Base-by-base conservation (phyloP, 768 basidiomycete genomes). In the Macrolepiota albuminosa region DNA sequence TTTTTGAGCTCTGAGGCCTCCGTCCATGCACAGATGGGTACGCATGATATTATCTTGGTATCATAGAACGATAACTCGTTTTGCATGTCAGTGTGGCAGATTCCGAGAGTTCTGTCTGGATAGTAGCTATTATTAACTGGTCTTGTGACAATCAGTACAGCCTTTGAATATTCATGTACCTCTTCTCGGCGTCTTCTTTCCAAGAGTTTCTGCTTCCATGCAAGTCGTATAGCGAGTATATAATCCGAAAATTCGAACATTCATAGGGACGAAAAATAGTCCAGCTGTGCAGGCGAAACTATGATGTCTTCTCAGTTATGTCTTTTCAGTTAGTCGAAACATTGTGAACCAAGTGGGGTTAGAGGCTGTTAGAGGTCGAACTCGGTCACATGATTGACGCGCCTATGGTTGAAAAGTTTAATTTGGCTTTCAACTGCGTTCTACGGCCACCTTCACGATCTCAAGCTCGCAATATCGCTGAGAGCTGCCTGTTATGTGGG, bases 401-500 rank as follows among this genome's bases (percentile, higher is more conserved):
- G 67, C 56, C 53, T 55, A 58, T 58, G 60, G 61, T 68, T 63
- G 59, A 63, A 63, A 63, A 57, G 39, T 55, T 24, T 49, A 52
- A 45, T 61, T 66, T 58, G 61, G 36, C 50, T 36, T 14, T 18
- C 18, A 62, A 39, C 47, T 48, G 29, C 58, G 36, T 58, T 60
- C 40, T 26, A 48, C 46, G 48, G 56, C 61, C 61, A 61, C 55
- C 50, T 29, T 42, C 45, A 57, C 31, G 50, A 58, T 49, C 36
- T 46, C 21, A 45, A 18, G 50, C 47, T 34, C 52, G 57, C 43
- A 47, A 42, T 51, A 42, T 42, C 31, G 26, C 24, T 61, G 45
- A 50, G 60, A 33, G 34, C n/a, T 43, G 34, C 54, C 59, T 57
- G 18, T 16, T 1, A 86, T 87, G 84, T 87, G 85, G 85, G 80